A percentile compares a stretch with the other conserved stretches of the same genome.
Conservation (phyloP, 2,329 filamentous ascomycete genomes). For the Aureobasidium sp. region DNA sequence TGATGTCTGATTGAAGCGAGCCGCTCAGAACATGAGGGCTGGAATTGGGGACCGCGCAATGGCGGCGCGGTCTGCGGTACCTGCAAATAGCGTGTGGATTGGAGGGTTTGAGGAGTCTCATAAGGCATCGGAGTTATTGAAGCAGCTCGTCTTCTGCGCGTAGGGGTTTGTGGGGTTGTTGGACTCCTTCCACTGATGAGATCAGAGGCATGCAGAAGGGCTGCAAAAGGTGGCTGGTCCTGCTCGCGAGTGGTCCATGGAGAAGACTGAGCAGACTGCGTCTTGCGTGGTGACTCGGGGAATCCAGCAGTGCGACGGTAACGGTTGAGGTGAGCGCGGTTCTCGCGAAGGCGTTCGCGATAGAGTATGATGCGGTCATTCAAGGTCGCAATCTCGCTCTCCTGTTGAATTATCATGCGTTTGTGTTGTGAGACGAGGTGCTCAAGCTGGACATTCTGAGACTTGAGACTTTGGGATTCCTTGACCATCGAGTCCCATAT, state of each 20-base stretch:
- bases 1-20: neutral
- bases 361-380: conserved; percentile 68
- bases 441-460: conserved; percentile 56
- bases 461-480: conserved; percentile 52
- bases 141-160: conserved; percentile 41
- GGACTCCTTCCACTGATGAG: conserved; percentile 65
- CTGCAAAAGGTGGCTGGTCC: conserved; percentile 51
- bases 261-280: conserved; percentile 16
- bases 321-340: conserved; percentile 77
- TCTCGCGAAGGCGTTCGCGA: conserved; percentile 77
- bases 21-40: neutral
- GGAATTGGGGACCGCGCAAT: neutral
- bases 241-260: conserved; percentile 31
- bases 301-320: conserved; percentile 55
- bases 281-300: conserved; percentile 30
- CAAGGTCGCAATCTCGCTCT: conserved; percentile 62
- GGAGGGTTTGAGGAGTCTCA: conserved; percentile 31
- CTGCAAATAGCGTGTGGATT: conserved; percentile 11
- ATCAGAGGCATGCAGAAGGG: conserved; percentile 63
- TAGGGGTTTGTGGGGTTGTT: conserved; percentile 46
- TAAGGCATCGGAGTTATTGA: conserved; percentile 16
- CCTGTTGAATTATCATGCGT: conserved; percentile 68
- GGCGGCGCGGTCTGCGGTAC: conserved; percentile 14
- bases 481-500: conserved; percentile 49
- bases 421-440: conserved; percentile 65